These are phyloP conservation scores for Ophiostoma fasciatum DNA, from an alignment of 2,329 filamentous ascomycete species.

Conservation along the genomic window DNA sequence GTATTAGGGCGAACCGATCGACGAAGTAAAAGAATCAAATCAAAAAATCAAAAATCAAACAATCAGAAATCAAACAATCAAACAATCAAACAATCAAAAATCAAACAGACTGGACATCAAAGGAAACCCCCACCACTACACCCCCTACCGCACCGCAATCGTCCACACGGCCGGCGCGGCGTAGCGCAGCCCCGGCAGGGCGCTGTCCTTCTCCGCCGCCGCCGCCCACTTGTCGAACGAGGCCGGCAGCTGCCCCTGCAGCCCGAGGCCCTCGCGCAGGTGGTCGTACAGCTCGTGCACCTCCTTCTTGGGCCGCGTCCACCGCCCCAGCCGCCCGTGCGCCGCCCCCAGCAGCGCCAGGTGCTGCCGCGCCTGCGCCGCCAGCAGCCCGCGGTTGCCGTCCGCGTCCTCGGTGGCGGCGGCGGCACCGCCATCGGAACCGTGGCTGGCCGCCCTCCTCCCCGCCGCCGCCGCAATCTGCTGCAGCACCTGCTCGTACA, in stretches of 20 bases:
- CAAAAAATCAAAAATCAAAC: too few species aligned
- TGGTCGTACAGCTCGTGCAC: conserved; percentile 12
- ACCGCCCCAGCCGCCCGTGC: conserved; percentile 11
- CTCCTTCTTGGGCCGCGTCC: conserved; percentile 14
- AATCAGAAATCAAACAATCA: too few species aligned
- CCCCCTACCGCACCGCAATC: too few species aligned
- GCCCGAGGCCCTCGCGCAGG: conserved; percentile 8
- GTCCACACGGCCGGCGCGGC: too few species aligned
- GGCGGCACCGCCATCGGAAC: neutral
- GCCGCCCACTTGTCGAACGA: conserved; percentile 13
- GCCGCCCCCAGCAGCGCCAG: conserved; percentile 12
- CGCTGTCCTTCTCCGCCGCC: too few species aligned
- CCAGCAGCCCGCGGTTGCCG: conserved; percentile 9
- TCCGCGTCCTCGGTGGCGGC: conserved; percentile 4
- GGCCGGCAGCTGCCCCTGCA: conserved; percentile 7
- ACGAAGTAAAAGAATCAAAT: too few species aligned
- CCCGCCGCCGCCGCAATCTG: conserved; percentile 12
- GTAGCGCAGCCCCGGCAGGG: too few species aligned
- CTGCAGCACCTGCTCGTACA: conserved; percentile 18
- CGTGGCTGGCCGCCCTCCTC: neutral
- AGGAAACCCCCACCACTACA: too few species aligned
- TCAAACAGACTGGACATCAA: too few species aligned
- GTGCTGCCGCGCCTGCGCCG: conserved; percentile 11
- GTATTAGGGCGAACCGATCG: too few species aligned
- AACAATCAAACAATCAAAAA: too few species aligned